Evolutionary conservation across 306 rosid species (phyloP).

Genomic region (Pyrus bretschneideri): DNA sequence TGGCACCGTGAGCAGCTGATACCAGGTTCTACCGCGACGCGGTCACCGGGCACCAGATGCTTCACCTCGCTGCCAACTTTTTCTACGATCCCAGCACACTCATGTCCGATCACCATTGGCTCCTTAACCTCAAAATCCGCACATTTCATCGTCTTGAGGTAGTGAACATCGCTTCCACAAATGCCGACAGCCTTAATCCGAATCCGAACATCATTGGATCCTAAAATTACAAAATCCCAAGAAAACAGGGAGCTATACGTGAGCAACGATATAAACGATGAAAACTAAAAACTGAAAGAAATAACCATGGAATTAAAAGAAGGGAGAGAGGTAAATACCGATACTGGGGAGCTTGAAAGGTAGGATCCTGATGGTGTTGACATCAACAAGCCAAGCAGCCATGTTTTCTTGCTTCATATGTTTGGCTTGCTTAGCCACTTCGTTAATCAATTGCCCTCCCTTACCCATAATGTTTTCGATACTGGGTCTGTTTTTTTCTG

Average conservation of each 20-base stretch:
- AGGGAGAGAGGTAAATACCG: background rate
- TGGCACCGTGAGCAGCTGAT: background rate
- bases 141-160: background rate
- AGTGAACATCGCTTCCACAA: background rate
- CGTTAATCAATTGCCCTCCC: background rate
- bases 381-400: background rate
- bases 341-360: background rate
- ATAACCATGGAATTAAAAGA: background rate
- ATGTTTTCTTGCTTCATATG: background rate
- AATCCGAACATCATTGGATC: background rate
- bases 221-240: background rate
- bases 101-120: background rate
- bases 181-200: background rate
- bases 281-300: background rate
- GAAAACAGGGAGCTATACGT: background rate
- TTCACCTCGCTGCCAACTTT: background rate
- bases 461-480: background rate
- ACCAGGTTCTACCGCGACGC: background rate
- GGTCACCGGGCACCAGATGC: background rate
- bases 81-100: background rate
- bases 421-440: background rate
- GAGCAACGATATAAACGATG: background rate
- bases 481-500: background rate
- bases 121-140: background rate
- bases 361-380: background rate